These are phyloP conservation scores for Trypanosoma caninum DNA, from an alignment of 208 protist species.

Conservation along the genomic window DNA sequence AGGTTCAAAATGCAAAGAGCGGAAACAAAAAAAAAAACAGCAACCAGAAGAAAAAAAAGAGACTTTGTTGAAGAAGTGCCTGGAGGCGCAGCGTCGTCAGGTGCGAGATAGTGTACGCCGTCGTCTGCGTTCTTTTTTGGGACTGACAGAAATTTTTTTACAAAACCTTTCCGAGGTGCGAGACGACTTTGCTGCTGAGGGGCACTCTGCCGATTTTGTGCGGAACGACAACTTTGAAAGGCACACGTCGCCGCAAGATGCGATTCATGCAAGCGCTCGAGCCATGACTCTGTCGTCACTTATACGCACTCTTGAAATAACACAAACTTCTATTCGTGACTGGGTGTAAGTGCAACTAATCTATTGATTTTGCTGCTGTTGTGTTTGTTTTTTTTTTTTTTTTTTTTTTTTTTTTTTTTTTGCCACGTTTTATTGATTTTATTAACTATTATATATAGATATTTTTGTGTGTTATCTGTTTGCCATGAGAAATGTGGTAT, in stretches of 20 bases:
- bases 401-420: constrained; percentile 6
- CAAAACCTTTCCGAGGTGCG: constrained; percentile 34
- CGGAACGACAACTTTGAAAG: constrained; percentile 1
- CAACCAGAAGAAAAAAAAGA: constrained; percentile 16
- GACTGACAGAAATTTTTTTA: constrained; percentile 34
- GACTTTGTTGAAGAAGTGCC: constrained; percentile 17
- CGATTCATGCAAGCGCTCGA: neutral
- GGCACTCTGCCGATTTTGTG: neutral
- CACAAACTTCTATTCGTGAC: constrained; percentile 2
- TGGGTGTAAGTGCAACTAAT: constrained; percentile 4
- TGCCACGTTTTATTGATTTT: neutral
- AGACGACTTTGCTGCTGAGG: constrained; percentile 3
- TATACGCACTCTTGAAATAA: constrained; percentile 21
- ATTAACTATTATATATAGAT: neutral
- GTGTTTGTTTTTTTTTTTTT: neutral
- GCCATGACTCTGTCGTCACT: constrained; percentile 16
- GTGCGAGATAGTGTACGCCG: constrained; percentile 41
- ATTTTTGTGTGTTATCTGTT: constrained; percentile 16
- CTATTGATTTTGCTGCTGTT: neutral
- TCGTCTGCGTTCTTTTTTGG: constrained; percentile 37
- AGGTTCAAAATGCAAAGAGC: neutral
- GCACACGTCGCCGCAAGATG: constrained; percentile 1
- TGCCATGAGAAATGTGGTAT: too few relatives aligned
- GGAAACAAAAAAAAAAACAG: neutral
- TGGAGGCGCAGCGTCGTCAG: constrained; percentile 27